Evolutionary conservation across 805 yeast genomes (phyloP), one percentile per base, ranked within the genome.

Genomic region (Yamadazyma philogaea): DNA sequence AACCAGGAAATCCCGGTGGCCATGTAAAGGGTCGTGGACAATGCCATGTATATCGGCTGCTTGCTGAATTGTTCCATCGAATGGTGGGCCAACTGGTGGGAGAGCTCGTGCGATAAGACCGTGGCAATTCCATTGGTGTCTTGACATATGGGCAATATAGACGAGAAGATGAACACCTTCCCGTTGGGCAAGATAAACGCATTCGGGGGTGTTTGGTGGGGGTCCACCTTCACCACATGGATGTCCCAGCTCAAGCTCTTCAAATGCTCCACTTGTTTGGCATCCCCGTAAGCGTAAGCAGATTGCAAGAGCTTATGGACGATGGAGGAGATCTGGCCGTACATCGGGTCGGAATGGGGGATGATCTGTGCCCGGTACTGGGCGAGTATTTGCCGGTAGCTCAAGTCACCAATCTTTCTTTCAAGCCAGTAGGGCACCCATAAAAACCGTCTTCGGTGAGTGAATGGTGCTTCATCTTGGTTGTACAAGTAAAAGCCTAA

Each of bases 121-220:
- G 98, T 89, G n/a, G 98, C 98, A 34, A 93, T 64, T 1, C 96
- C 97, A 59, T 88, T 95, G 40, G 88, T 95, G 56, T 86, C 81
- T 19, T 68, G 66, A 60, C 96, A 83, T 22, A 93, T 78, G 1
- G 86, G 84, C 36, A 93, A 59, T 31, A 93, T 87, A 7, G 86
- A 78, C 35, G 83, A 73, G 56, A 86, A 87, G 15, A 93, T 89
- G 64, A 93, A 93, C 33, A 93, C 96, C 61, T 90, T 90, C 6
- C 99, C 99, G 47, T 93, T 91, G 16, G 98, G 98, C 27, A 93
- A 70, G 15, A 93, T 96, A 64, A 93, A 91, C 1, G 99, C 99
- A 64, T 93, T 93, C 2, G 99, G 98, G 12, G 95, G 90, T n/a
- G 73, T 73, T 26, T 64, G 63, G 1, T 84, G 79, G 44, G 79